A percentile compares a stretch with the other conserved stretches of the same genome.
phyloP scores from a whole-genome alignment of 2,329 filamentous ascomycete genomes.

The Colletotrichum horii region DNA sequence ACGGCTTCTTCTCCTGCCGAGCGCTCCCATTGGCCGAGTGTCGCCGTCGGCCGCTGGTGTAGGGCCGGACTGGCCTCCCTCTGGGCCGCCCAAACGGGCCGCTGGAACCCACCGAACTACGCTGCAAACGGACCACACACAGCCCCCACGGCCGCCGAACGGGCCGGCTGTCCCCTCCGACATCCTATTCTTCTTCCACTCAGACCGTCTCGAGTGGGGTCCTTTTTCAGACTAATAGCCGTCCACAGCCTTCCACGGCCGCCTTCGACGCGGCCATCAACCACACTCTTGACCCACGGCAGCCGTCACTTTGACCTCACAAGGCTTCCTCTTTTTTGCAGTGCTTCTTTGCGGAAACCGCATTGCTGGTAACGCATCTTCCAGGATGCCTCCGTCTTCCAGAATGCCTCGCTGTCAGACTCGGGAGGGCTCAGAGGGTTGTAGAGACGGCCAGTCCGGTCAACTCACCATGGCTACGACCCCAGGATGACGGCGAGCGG shows the following conservation, averaged over 20 bases:
- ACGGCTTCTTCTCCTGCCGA: background rate
- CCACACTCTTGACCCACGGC: background rate
- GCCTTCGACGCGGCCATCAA: background rate
- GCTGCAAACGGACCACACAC: slow-evolving; percentile 1
- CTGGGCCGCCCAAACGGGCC: slow-evolving; percentile 18
- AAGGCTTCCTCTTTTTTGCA: slow-evolving; percentile 9
- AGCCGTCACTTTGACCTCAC: slow-evolving; percentile 7
- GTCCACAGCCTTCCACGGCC: slow-evolving; percentile 13
- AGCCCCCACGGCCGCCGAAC: slow-evolving; percentile 17
- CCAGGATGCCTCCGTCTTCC: background rate
- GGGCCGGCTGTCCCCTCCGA: slow-evolving; percentile 5
- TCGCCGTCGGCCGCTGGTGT: background rate
- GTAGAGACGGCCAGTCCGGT: background rate
- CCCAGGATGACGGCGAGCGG: background rate
- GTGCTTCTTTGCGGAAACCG: background rate
- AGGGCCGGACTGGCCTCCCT: background rate
- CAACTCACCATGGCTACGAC: background rate
- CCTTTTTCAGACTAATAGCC: background rate
- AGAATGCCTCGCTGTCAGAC: background rate
- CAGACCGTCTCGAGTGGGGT: background rate
- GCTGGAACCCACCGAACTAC: slow-evolving; percentile 9
- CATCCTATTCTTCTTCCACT: background rate
- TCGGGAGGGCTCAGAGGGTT: background rate
- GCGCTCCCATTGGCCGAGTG: background rate
- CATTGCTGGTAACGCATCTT: background rate